These are phyloP conservation scores for Fraxinus cuspidata DNA, from an alignment of 257 asterid species.

Conservation along the genomic window DNA sequence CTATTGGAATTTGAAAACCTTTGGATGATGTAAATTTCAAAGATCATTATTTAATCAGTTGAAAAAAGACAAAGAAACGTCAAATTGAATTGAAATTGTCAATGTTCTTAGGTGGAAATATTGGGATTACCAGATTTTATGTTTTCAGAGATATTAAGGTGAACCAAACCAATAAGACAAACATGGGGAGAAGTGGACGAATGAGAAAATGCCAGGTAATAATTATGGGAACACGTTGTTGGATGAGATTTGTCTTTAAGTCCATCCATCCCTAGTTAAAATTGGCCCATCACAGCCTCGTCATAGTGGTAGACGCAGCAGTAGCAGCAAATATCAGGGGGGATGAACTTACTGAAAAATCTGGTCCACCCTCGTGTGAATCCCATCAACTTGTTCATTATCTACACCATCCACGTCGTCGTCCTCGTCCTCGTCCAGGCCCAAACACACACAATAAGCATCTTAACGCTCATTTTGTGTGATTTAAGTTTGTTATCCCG, in stretches of 20 bases:
- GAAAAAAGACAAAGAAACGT: not conserved
- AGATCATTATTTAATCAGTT: not conserved
- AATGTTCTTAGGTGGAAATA: not conserved
- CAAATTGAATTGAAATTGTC: not conserved
- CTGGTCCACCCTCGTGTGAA: constrained; percentile 70
- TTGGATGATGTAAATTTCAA: not conserved
- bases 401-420: not conserved
- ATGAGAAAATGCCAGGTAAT: constrained; percentile 20
- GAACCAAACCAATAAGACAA: constrained; percentile 21
- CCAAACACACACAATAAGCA: too few relatives aligned
- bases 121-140: not conserved
- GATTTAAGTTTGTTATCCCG: too few relatives aligned
- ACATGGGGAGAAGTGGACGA: not conserved
- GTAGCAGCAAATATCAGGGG: constrained; percentile 56
- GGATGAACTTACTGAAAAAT: constrained; percentile 47
- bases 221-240: constrained; percentile 14
- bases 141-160: not conserved
- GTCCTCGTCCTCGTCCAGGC: too few relatives aligned
- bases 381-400: constrained; percentile 48
- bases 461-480: too few relatives aligned
- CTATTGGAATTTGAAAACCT: not conserved
- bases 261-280: constrained; percentile 31
- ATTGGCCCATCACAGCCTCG: constrained; percentile 69
- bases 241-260: constrained; percentile 12
- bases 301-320: constrained; percentile 39